Evolutionary conservation across 805 yeast genomes (phyloP).

Genomic region (Cephaloascus fragrans): DNA sequence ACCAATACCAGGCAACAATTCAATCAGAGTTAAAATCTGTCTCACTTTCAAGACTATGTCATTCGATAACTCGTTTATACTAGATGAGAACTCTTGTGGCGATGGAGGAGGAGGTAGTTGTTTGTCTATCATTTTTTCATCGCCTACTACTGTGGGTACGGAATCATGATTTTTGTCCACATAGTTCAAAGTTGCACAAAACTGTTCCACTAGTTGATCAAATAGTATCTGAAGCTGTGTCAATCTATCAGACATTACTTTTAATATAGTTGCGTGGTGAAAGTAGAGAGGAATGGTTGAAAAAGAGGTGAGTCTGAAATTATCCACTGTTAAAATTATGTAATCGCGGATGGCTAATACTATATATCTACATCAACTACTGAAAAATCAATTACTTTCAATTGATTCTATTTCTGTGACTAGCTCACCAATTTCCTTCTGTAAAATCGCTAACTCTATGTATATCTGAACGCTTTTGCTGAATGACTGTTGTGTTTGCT

Average conservation of each 20-base stretch:
- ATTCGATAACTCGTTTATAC: constrained; percentile 67
- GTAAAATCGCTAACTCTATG: neutral
- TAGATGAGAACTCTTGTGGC: constrained; percentile 29
- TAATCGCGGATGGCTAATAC: too few species aligned
- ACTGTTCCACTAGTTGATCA: constrained; percentile 74
- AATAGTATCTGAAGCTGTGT: constrained; percentile 86
- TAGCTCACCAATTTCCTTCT: neutral
- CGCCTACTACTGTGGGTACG: constrained; percentile 33
- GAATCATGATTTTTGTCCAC: constrained; percentile 70
- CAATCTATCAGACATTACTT: constrained; percentile 67
- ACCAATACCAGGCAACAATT: constrained; percentile 88
- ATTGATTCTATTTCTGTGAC: neutral
- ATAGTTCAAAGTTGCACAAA: constrained; percentile 68
- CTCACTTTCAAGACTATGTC: constrained; percentile 81
- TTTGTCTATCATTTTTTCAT: constrained; percentile 55
- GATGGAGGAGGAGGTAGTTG: constrained; percentile 47
- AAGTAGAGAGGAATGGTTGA: too few species aligned
- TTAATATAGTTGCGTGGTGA: too few species aligned
- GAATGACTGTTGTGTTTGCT: constrained; percentile 16
- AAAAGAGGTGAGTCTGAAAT: too few species aligned
- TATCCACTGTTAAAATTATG: too few species aligned
- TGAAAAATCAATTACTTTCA: too few species aligned
- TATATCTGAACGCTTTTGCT: constrained; percentile 7
- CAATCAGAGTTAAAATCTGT: constrained; percentile 79
- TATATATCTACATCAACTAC: too few species aligned